These are phyloP conservation scores for Larix kaempferi DNA, from an alignment of 75 land plant genomes.

Conservation along the genomic window DNA sequence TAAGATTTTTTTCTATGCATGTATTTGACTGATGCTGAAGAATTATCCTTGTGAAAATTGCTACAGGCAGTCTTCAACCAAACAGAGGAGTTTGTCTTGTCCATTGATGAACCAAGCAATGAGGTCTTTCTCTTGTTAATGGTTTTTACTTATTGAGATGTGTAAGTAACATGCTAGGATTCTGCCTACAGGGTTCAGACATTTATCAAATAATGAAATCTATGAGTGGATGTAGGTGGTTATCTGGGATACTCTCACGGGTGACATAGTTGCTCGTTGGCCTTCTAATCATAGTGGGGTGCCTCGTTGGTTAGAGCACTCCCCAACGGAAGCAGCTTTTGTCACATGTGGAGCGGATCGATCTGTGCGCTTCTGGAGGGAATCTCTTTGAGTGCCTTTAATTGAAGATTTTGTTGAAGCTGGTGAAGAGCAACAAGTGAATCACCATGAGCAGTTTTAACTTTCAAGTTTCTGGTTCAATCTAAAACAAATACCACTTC, in stretches of 20 bases:
- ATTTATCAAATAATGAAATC: not conserved
- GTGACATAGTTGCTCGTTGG: conserved; percentile 62
- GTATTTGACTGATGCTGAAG: not conserved
- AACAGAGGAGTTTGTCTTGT: conserved; percentile 81
- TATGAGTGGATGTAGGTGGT: conserved; percentile 54
- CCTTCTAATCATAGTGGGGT: conserved; percentile 77
- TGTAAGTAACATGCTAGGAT: not conserved
- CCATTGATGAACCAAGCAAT: conserved; percentile 70
- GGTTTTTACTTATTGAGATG: not conserved
- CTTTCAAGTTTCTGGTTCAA: no score
- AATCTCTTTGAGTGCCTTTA: conserved; percentile 15
- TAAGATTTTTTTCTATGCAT: not conserved
- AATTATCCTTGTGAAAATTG: not conserved
- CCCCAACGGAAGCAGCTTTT: conserved; percentile 73
- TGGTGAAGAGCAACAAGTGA: no score
- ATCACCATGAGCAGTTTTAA: no score
- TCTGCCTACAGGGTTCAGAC: not conserved
- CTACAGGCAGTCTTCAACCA: conserved; percentile 89
- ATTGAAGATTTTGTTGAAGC: no score
- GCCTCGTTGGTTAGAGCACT: conserved; percentile 88
- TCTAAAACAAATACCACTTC: no score
- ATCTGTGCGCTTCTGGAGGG: conserved; percentile 85
- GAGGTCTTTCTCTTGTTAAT: conserved; percentile 45
- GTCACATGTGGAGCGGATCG: conserved; percentile 81
- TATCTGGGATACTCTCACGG: conserved; percentile 83